phyloP scores from a whole-genome alignment of 108 stramenopile genomes.

The Epipyxis sp. region DNA sequence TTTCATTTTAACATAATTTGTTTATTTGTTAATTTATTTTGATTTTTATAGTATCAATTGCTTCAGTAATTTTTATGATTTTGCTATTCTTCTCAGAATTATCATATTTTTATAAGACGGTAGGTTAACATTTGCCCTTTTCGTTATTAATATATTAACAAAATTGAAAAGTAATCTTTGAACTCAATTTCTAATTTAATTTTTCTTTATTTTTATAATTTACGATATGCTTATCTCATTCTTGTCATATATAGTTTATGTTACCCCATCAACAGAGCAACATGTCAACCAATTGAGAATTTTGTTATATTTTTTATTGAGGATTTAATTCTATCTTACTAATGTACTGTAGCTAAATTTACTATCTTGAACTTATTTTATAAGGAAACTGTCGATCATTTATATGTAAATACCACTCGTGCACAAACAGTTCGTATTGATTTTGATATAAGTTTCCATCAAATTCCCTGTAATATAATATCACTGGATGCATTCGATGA shows the following conservation, averaged over 20 bases:
- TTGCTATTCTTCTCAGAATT: conserved; percentile 42
- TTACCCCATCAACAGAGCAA: too few relatives aligned
- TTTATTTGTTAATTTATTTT: too few relatives aligned
- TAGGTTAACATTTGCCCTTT: too few relatives aligned
- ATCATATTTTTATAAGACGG: conserved; percentile 36
- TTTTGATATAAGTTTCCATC: conserved; percentile 80
- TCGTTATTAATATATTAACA: neutral
- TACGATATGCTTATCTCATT: too few relatives aligned
- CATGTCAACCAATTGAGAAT: conserved; percentile 67
- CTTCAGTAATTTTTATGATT: conserved; percentile 28
- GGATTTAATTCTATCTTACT: neutral
- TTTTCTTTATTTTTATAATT: too few relatives aligned
- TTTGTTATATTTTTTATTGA: neutral
- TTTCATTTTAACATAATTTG: too few relatives aligned
- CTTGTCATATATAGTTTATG: too few relatives aligned
- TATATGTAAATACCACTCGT: conserved; percentile 31
- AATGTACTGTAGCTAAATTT: neutral
- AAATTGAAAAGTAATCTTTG: conserved; percentile 27
- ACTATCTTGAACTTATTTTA: neutral
- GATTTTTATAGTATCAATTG: conserved; percentile 33
- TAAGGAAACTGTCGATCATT: neutral
- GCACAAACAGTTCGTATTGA: conserved; percentile 66
- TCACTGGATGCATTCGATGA: conserved; percentile 85
- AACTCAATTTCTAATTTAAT: too few relatives aligned
- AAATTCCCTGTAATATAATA: conserved; percentile 72